phyloP scores from a whole-genome alignment of 2,329 filamentous ascomycete species.

The Clonostachys byssicola region DNA sequence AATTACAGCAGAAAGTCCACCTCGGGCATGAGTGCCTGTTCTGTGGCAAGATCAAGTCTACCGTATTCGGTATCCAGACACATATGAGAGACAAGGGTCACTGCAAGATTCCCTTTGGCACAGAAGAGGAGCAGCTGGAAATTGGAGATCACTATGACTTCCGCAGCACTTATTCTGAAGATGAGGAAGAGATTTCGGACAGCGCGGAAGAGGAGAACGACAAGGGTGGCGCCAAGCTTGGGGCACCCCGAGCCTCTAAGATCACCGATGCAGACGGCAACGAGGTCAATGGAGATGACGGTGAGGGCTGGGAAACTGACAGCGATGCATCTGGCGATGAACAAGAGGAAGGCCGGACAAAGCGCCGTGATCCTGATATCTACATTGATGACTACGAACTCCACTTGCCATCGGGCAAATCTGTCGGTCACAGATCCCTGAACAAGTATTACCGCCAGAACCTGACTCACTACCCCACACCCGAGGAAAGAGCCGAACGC shows the following conservation, averaged over 20 bases:
- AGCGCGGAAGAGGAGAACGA: conserved; percentile 44
- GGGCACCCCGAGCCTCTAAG: conserved; percentile 51
- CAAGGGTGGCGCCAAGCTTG: conserved; percentile 65
- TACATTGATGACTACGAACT: conserved; percentile 93
- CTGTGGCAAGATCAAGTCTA: conserved; percentile 80
- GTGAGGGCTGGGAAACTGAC: conserved; percentile 94
- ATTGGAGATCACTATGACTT: conserved; percentile 98
- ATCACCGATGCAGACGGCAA: conserved; percentile 45
- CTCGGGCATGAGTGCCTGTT: conserved; percentile 81
- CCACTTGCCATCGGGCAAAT: conserved; percentile 84
- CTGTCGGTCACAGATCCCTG: conserved; percentile 84
- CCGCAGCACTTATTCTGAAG: conserved; percentile 88
- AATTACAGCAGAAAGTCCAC: conserved; percentile 76
- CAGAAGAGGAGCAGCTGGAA: conserved; percentile 85
- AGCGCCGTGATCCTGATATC: conserved; percentile 46
- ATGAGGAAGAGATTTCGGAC: conserved; percentile 50
- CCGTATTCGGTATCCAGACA: conserved; percentile 77
- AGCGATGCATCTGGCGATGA: conserved; percentile 84
- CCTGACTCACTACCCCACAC: conserved; percentile 75
- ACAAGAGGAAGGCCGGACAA: conserved; percentile 44
- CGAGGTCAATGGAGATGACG: conserved; percentile 45
- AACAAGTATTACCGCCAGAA: conserved; percentile 92
- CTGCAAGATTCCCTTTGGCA: conserved; percentile 91
- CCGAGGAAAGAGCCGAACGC: conserved; percentile 65
- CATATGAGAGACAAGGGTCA: conserved; percentile 98